These are phyloP conservation scores for Colletotrichum acutatum DNA, from an alignment of 2,329 filamentous ascomycete species.

Conservation along the genomic window DNA sequence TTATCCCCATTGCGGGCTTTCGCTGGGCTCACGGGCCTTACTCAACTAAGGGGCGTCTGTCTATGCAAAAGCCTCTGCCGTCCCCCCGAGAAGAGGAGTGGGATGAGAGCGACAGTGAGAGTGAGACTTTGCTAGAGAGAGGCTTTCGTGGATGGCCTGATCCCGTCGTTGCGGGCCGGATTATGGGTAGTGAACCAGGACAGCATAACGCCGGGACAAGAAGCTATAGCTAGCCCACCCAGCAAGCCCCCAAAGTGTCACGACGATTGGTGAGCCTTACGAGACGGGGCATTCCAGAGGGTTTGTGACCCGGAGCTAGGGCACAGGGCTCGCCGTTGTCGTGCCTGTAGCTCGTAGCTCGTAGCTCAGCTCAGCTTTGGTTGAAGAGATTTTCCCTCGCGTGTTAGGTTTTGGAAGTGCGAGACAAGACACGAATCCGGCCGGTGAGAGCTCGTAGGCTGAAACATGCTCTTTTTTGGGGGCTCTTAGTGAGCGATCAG, in stretches of 20 bases:
- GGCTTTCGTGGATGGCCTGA: conserved; percentile 18
- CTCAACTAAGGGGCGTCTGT: too few species aligned
- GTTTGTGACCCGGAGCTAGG: not conserved
- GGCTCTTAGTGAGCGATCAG: not conserved
- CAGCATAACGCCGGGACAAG: not conserved
- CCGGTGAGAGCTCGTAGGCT: not conserved
- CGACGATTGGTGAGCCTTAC: not conserved
- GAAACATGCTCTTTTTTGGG: not conserved
- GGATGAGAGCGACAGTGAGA: not conserved
- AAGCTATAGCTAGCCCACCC: not conserved
- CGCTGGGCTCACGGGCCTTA: not conserved
- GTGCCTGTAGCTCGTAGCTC: not conserved
- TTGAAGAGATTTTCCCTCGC: not conserved
- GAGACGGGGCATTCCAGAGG: not conserved
- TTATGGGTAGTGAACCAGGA: not conserved
- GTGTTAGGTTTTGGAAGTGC: not conserved
- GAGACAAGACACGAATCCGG: not conserved
- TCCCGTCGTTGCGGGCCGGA: conserved; percentile 13
- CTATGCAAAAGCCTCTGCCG: too few species aligned
- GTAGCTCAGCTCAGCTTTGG: not conserved
- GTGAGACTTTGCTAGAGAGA: not conserved
- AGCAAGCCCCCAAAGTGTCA: not conserved
- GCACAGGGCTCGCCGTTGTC: not conserved
- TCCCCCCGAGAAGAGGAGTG: not conserved
- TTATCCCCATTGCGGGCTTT: not conserved